Conservation (phyloP, 2,329 filamentous ascomycete genomes). For the Phaeoacremonium minimum region DNA sequence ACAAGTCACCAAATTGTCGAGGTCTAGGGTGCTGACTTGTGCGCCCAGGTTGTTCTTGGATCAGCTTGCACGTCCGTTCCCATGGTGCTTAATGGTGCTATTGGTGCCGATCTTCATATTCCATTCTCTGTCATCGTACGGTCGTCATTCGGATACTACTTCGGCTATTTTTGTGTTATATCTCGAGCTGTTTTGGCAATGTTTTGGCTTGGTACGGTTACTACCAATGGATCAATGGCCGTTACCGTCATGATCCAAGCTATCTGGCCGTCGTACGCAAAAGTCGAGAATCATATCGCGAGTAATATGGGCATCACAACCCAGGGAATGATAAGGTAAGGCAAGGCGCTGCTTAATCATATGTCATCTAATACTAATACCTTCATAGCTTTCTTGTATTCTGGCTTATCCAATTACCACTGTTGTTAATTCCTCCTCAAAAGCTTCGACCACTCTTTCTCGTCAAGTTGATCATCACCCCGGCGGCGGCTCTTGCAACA, state of each 20-base stretch:
- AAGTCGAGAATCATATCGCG: constrained; percentile 21
- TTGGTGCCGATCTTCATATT: constrained; percentile 26
- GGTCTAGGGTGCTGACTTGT: too few relatives aligned
- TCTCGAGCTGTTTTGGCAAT: constrained; percentile 25
- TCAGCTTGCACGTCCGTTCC: constrained; percentile 48
- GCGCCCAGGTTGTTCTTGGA: constrained; percentile 46
- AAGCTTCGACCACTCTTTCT: constrained; percentile 18
- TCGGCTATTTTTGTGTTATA: constrained; percentile 23
- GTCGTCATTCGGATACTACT: constrained; percentile 29
- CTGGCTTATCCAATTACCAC: constrained; percentile 19
- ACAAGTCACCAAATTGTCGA: too few relatives aligned
- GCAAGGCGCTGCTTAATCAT: too few relatives aligned
- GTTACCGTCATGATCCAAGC: too few relatives aligned
- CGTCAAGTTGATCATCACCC: constrained; percentile 9
- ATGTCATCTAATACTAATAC: too few relatives aligned
- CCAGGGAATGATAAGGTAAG: too few relatives aligned
- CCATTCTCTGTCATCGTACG: constrained; percentile 29
- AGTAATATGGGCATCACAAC: constrained; percentile 35
- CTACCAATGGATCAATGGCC: constrained; percentile 17
- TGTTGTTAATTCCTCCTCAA: constrained; percentile 20
- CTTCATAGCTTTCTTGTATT: constrained; percentile 16
- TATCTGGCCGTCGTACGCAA: constrained; percentile 4
- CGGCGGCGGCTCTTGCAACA: constrained; percentile 14
- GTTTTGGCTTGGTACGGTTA: constrained; percentile 29
- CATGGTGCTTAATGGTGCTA: constrained; percentile 28